phyloP scores from a whole-genome alignment of 1,284 basidiomycete species.

The Xerocomus nothofagi region DNA sequence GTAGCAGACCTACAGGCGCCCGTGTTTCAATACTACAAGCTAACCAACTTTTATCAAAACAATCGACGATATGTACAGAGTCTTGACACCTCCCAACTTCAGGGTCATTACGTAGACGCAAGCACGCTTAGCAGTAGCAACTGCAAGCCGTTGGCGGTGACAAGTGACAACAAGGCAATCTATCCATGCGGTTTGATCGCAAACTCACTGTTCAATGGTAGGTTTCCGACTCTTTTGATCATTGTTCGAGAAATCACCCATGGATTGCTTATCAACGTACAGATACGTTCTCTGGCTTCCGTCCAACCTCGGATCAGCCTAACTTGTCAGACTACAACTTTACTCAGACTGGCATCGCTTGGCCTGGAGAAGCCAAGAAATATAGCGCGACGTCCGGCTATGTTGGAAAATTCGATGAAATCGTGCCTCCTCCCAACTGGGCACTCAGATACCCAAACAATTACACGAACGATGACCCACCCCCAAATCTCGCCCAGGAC shows the following conservation, averaged over 20 bases:
- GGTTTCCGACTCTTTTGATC: constrained; percentile 19
- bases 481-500: constrained; percentile 76
- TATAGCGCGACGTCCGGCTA: constrained; percentile 62
- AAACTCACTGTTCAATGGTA: constrained; percentile 97
- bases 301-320: constrained; percentile 51
- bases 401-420: constrained; percentile 57
- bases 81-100: constrained; percentile 82
- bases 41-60: constrained; percentile 97
- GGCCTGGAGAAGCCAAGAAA: constrained; percentile 92
- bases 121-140: constrained; percentile 68
- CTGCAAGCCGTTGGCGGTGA: constrained; percentile 84
- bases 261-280: constrained; percentile 3
- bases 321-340: constrained; percentile 72
- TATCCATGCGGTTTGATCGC: constrained; percentile 98
- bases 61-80: constrained; percentile 98
- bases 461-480: constrained; percentile 67
- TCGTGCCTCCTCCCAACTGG: constrained; percentile 97
- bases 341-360: constrained; percentile 83
- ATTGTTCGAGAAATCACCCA: not conserved
- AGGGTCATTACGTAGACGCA: constrained; percentile 64
- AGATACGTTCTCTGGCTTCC: constrained; percentile 81
- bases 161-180: constrained; percentile 54
- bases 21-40: constrained; percentile 96
- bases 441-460: constrained; percentile 64
- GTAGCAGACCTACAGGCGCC: constrained; percentile 75